phyloP scores from a whole-genome alignment of 768 basidiomycete genomes.

The Ramaria sp. region DNA sequence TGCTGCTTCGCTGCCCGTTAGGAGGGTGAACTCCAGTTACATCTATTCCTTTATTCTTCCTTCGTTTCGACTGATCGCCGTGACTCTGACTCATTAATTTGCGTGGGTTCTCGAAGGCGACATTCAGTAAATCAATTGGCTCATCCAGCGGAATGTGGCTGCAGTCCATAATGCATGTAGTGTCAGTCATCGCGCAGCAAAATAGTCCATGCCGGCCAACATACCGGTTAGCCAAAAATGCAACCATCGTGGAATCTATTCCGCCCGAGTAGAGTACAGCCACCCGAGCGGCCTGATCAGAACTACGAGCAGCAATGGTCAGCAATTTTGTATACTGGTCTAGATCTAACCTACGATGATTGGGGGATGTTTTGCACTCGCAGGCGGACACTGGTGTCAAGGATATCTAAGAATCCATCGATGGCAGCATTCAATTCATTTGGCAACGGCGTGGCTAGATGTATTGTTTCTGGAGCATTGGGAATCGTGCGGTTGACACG shows the following conservation, averaged over 20 bases:
- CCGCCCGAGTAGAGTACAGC: constrained; percentile 94
- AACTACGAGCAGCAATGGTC: neutral
- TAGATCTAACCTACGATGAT: constrained; percentile 21
- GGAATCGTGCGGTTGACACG: neutral
- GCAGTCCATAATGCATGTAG: constrained; percentile 5
- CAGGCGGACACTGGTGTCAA: constrained; percentile 59
- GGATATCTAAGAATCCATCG: constrained; percentile 14
- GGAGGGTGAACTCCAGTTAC: neutral
- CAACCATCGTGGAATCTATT: constrained; percentile 81
- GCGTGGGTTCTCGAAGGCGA: constrained; percentile 93
- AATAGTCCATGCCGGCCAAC: constrained; percentile 11
- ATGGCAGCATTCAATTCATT: constrained; percentile 1
- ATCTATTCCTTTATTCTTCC: constrained; percentile 29
- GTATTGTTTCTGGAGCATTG: neutral
- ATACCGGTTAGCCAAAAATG: constrained; percentile 70
- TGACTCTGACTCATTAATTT: constrained; percentile 41
- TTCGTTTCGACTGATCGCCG: constrained; percentile 32
- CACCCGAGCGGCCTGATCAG: constrained; percentile 40
- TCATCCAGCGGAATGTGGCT: constrained; percentile 69
- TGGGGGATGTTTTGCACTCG: constrained; percentile 61
- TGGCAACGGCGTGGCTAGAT: neutral
- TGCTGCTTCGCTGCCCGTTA: constrained; percentile 6
- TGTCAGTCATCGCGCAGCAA: neutral
- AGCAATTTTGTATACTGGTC: neutral
- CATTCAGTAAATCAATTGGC: constrained; percentile 86